Conservation (phyloP, 169 alveolate genomes). For the Amoebophrya sp. region DNA sequence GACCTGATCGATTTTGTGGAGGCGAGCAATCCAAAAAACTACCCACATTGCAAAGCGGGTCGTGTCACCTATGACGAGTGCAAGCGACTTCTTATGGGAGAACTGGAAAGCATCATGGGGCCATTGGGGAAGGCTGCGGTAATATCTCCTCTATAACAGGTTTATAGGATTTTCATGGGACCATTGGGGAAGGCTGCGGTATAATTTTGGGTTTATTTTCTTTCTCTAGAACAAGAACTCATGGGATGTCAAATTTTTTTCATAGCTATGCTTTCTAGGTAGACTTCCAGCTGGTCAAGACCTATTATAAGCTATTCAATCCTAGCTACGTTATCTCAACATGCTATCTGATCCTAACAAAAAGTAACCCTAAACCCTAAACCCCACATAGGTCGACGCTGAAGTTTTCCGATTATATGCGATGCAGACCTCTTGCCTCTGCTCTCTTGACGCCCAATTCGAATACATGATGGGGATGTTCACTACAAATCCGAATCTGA, state of each 20-base stretch:
- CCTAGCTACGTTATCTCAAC: too few relatives aligned
- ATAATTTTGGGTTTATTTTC: too few relatives aligned
- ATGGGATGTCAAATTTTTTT: too few relatives aligned
- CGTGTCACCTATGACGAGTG: background rate
- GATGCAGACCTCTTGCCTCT: background rate
- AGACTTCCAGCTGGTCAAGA: too few relatives aligned
- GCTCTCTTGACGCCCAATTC: background rate
- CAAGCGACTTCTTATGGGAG: background rate
- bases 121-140: background rate
- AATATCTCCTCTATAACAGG: too few relatives aligned
- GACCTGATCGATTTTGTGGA: slow-evolving; percentile 6
- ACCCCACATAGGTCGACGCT: background rate
- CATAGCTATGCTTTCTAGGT: too few relatives aligned
- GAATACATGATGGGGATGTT: background rate
- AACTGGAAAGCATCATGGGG: background rate
- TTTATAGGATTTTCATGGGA: too few relatives aligned
- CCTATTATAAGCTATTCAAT: too few relatives aligned
- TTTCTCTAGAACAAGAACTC: too few relatives aligned
- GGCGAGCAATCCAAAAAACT: background rate
- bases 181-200: background rate
- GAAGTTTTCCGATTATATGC: background rate
- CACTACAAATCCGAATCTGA: background rate
- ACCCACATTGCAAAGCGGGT: background rate
- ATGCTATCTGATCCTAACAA: too few relatives aligned
- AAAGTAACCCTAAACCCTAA: too few relatives aligned